phyloP scores from a whole-genome alignment of 306 rosid species.

The Cicer yamashitae region DNA sequence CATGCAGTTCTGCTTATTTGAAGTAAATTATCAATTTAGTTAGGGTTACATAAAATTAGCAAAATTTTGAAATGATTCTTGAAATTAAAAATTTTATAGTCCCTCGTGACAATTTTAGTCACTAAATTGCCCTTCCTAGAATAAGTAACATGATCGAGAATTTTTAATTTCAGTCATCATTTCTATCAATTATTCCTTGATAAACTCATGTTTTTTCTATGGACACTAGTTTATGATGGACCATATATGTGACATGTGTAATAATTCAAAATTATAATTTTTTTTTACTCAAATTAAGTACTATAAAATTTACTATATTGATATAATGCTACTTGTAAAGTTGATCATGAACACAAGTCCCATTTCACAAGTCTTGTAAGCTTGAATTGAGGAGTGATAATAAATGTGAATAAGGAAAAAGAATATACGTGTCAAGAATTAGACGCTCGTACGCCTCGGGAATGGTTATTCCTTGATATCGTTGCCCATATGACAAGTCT shows the following conservation, averaged over 20 bases:
- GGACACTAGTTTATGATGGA: too few species aligned
- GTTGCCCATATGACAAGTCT: slow-evolving; percentile 89
- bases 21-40: neutral
- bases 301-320: neutral
- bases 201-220: neutral
- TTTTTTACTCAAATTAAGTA: neutral
- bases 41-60: too few species aligned
- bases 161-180: neutral
- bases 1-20: neutral
- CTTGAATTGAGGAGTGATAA: neutral
- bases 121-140: neutral
- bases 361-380: neutral
- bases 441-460: slow-evolving; percentile 99
- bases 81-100: neutral
- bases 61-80: neutral
- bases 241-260: neutral
- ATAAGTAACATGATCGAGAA: too few species aligned
- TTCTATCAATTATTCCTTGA: too few species aligned
- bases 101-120: neutral
- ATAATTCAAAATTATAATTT: neutral
- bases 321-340: neutral
- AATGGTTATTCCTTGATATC: slow-evolving; percentile 75
- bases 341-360: neutral
- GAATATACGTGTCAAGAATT: slow-evolving; percentile 90
- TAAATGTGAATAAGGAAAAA: slow-evolving; percentile 19